A percentile compares a stretch with the other conserved stretches of the same genome.
phyloP scores from a whole-genome alignment of 2,329 filamentous ascomycete genomes.

The Fusarium chaquense region DNA sequence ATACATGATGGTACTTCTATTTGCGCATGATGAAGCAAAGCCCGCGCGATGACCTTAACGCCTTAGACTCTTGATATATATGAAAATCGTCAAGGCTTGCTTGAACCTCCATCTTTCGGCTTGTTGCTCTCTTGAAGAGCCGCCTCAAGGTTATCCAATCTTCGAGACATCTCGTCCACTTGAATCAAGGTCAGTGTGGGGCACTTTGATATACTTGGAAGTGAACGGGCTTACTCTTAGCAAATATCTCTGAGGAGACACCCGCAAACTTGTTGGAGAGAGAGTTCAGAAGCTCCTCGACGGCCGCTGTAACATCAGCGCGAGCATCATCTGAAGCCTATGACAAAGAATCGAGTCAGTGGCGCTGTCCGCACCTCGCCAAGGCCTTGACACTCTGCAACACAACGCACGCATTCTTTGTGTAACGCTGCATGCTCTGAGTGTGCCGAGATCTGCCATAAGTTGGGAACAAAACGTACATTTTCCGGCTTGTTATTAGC shows the following conservation, averaged over 20 bases:
- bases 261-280: conserved; percentile 87
- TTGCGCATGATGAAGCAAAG: conserved; percentile 22
- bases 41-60: conserved; percentile 34
- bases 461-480: conserved; percentile 48
- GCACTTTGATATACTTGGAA: neutral
- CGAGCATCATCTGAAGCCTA: conserved; percentile 62
- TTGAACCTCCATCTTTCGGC: conserved; percentile 55
- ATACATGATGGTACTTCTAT: conserved; percentile 23
- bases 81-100: conserved; percentile 49
- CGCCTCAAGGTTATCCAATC: conserved; percentile 85
- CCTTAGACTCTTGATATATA: conserved; percentile 12
- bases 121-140: conserved; percentile 70
- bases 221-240: conserved; percentile 77
- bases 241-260: conserved; percentile 87
- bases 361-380: conserved; percentile 13
- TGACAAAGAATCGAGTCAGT: conserved; percentile 30
- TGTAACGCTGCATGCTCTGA: conserved; percentile 10
- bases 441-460: neutral
- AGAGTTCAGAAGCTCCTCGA: conserved; percentile 88
- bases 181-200: conserved; percentile 29
- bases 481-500: conserved; percentile 50
- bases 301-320: conserved; percentile 78
- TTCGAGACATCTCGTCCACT: conserved; percentile 96
- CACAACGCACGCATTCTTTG: neutral
- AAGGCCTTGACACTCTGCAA: conserved; percentile 8